phyloP scores from a whole-genome alignment of 352 stramenopile genomes.

The Phytophthora brassicae region DNA sequence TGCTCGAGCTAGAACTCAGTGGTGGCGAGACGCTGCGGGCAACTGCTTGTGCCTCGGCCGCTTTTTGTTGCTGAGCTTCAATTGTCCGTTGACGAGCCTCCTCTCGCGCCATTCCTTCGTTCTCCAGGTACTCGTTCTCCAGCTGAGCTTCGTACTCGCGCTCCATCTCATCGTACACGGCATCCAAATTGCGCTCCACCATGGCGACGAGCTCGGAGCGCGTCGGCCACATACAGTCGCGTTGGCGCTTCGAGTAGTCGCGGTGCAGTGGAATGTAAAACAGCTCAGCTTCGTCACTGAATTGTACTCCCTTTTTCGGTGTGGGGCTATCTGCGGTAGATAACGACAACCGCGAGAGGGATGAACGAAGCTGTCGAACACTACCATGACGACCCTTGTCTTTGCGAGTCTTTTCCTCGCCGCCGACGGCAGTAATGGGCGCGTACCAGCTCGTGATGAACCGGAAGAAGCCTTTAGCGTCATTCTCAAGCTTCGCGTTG shows the following conservation, averaged over 20 bases:
- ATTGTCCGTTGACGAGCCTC: slow-evolving; percentile 57
- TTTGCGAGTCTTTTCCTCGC: slow-evolving; percentile 31
- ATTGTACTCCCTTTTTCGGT: slow-evolving; percentile 50
- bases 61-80: slow-evolving; percentile 36
- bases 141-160: slow-evolving; percentile 79
- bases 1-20: slow-evolving; percentile 35
- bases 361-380: slow-evolving; percentile 22
- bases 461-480: slow-evolving; percentile 73
- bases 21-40: slow-evolving; percentile 37
- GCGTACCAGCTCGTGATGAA: slow-evolving; percentile 84
- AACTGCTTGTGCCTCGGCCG: slow-evolving; percentile 9
- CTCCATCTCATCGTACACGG: slow-evolving; percentile 89
- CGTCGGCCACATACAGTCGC: slow-evolving; percentile 85
- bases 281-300: slow-evolving; percentile 79
- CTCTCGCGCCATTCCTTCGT: slow-evolving; percentile 71
- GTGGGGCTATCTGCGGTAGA: slow-evolving; percentile 7
- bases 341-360: slow-evolving; percentile 24
- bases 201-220: slow-evolving; percentile 83
- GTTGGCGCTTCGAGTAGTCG: slow-evolving; percentile 86
- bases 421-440: slow-evolving; percentile 32
- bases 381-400: slow-evolving; percentile 11
- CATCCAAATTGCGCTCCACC: slow-evolving; percentile 88
- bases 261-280: slow-evolving; percentile 86
- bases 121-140: slow-evolving; percentile 63
- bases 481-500: slow-evolving; percentile 30